phyloP scores from a whole-genome alignment of 148 eudicot species.

The Polygonum aviculare region DNA sequence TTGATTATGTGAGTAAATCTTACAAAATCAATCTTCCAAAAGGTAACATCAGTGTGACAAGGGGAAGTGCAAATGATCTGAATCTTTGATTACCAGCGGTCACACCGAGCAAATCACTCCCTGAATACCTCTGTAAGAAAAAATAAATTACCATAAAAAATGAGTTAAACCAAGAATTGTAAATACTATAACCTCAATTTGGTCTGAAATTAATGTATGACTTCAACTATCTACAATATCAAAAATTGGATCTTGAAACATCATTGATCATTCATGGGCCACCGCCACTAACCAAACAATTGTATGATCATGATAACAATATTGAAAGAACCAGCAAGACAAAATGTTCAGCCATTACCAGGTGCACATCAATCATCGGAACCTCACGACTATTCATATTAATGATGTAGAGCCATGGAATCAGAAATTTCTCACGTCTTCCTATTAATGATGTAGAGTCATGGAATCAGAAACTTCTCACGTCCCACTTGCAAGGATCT shows the following conservation, averaged over 20 bases:
- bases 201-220: background rate
- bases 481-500: conserved; percentile 93
- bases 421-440: conserved; percentile 68
- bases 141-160: conserved; percentile 5
- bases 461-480: too few relatives aligned
- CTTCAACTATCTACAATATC: background rate
- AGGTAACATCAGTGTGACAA: too few relatives aligned
- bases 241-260: background rate
- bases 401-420: conserved; percentile 89
- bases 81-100: conserved; percentile 73
- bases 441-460: too few relatives aligned
- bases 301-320: background rate
- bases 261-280: background rate
- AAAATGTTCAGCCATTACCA: conserved; percentile 30
- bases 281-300: background rate
- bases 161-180: background rate
- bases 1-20: background rate
- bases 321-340: background rate
- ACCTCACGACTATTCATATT: conserved; percentile 75
- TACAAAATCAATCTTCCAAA: too few relatives aligned
- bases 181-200: background rate
- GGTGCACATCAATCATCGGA: conserved; percentile 86
- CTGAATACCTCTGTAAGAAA: conserved; percentile 70
- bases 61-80: background rate
- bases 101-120: conserved; percentile 81